These are phyloP conservation scores for Pneumocystis wakefieldiae DNA, from an alignment of 1,139 yeast species.

Conservation along the genomic window DNA sequence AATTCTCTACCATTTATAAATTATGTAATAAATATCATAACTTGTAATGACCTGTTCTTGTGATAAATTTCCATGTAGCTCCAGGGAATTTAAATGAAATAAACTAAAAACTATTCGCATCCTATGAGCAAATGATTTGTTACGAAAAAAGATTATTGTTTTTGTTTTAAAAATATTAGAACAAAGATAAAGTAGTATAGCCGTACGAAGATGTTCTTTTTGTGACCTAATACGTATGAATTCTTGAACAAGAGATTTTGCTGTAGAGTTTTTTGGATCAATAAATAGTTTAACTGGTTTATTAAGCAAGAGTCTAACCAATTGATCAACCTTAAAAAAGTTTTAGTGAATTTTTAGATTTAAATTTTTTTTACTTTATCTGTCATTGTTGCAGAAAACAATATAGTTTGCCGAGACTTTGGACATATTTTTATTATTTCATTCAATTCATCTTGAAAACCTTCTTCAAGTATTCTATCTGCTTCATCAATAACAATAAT, in stretches of 20 bases:
- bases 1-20: constrained; percentile 35
- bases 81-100: constrained; percentile 75
- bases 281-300: constrained; percentile 91
- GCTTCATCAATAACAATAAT: constrained; percentile 93
- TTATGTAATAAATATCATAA: neutral
- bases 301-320: constrained; percentile 72
- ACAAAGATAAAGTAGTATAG: constrained; percentile 34
- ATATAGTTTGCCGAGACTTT: constrained; percentile 75
- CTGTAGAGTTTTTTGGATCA: constrained; percentile 90
- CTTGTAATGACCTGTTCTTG: constrained; percentile 50
- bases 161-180: constrained; percentile 57
- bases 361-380: constrained; percentile 34
- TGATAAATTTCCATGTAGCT: constrained; percentile 81
- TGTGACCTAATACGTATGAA: constrained; percentile 77
- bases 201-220: constrained; percentile 70
- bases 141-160: constrained; percentile 75
- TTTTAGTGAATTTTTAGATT: neutral
- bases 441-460: constrained; percentile 85
- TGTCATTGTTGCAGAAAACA: constrained; percentile 97
- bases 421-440: constrained; percentile 83
- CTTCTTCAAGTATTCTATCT: constrained; percentile 97
- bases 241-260: constrained; percentile 73
- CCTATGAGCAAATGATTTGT: constrained; percentile 81
- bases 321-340: constrained; percentile 26
- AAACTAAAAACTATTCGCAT: constrained; percentile 75